Evolutionary conservation across 257 asterid species (phyloP).

Genomic region (Nicotiana tomentosiformis): DNA sequence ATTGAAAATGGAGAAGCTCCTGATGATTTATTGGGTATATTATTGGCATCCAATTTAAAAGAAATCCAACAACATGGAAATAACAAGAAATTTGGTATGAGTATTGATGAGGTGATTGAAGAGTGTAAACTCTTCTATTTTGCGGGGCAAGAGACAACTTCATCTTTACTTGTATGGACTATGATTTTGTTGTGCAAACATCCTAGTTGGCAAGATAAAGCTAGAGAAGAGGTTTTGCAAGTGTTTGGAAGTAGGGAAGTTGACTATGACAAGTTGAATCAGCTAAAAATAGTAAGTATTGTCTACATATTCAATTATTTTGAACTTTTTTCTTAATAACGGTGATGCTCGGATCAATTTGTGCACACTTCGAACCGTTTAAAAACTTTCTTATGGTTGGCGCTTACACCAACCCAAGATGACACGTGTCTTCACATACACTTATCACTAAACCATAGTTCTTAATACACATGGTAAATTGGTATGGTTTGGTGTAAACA

Average conservation of each 20-base stretch:
- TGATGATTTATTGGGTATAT: conserved; percentile 22
- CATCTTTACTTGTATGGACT: conserved; percentile 25
- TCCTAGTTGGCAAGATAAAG: conserved; percentile 21
- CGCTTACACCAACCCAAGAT: no score
- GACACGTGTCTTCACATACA: no score
- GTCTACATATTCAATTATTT: not conserved
- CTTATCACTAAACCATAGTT: no score
- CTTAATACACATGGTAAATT: no score
- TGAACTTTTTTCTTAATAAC: not conserved
- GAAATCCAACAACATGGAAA: conserved; percentile 16
- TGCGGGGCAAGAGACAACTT: conserved; percentile 27
- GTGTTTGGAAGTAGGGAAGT: conserved; percentile 7
- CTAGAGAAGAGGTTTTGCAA: conserved; percentile 23
- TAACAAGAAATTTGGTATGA: conserved; percentile 13
- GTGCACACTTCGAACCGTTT: not conserved
- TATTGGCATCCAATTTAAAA: conserved; percentile 17
- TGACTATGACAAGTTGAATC: conserved; percentile 19
- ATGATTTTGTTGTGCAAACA: conserved; percentile 20
- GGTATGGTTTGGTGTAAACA: no score
- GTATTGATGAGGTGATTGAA: conserved; percentile 21
- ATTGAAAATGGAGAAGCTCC: conserved; percentile 7
- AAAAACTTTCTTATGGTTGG: no score
- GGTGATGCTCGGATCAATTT: not conserved
- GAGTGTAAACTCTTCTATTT: conserved; percentile 33
- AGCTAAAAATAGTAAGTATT: conserved; percentile 18